Conservation (phyloP, 148 eudicot species). For the Cornus suecica region DNA sequence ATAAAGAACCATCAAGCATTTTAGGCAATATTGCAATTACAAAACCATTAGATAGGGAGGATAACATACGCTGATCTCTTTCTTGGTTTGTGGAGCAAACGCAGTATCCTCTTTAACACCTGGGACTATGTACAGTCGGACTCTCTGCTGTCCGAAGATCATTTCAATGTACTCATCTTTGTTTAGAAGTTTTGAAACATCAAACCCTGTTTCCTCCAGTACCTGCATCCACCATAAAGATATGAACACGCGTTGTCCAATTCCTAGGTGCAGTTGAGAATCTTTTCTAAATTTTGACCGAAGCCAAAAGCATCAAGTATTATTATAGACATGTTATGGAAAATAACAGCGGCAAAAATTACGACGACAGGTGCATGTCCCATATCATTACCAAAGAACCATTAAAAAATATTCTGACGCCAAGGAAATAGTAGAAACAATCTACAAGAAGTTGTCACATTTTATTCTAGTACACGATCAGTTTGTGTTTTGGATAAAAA, state of each 20-base stretch:
- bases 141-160: constrained; percentile 94
- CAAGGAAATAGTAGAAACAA: constrained; percentile 8
- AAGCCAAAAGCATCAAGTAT: neutral
- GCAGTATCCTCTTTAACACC: constrained; percentile 82
- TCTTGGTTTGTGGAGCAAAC: constrained; percentile 93
- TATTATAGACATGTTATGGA: neutral
- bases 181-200: constrained; percentile 73
- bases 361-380: neutral
- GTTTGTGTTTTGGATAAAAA: neutral
- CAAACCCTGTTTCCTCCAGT: constrained; percentile 97
- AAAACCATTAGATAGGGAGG: neutral
- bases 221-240: constrained; percentile 49
- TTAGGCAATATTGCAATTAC: neutral
- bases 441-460: neutral
- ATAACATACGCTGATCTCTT: constrained; percentile 88
- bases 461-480: neutral
- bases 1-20: neutral
- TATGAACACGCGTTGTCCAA: neutral
- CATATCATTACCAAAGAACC: neutral
- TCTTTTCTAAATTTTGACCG: neutral
- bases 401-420: neutral
- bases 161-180: constrained; percentile 85
- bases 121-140: constrained; percentile 86
- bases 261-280: neutral
- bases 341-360: neutral